Evolutionary conservation across 495 filamentous ascomycete genomes (phyloP).

Genomic region (Penicillium manginii): DNA sequence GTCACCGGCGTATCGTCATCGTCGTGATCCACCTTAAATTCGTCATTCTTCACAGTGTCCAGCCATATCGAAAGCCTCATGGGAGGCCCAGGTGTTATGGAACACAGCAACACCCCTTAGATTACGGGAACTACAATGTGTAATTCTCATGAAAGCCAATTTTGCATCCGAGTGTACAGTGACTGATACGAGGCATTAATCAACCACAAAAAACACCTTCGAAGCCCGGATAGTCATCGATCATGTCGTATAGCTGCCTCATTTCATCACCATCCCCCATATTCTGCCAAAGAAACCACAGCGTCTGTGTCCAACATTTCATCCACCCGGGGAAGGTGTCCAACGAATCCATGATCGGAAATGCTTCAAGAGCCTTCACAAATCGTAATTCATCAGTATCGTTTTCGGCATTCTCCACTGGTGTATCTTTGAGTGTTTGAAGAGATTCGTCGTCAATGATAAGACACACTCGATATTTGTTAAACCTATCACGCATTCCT

Average conservation of each 20-base stretch:
- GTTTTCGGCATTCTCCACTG: conserved; percentile 10
- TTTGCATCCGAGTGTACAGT: no score
- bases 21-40: no score
- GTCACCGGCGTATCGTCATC: no score
- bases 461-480: conserved; percentile 17
- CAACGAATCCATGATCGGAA: conserved; percentile 16
- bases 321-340: conserved; percentile 24
- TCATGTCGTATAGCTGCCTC: conserved; percentile 3
- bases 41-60: no score
- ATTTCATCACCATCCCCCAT: conserved; percentile 17
- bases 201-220: background rate
- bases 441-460: conserved; percentile 21
- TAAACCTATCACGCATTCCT: conserved; percentile 14
- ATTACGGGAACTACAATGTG: no score
- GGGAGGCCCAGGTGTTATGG: no score
- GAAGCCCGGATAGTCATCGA: conserved; percentile 6
- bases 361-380: conserved; percentile 27
- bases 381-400: conserved; percentile 10
- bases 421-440: conserved; percentile 13
- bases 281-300: conserved; percentile 18
- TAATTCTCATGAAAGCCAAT: no score
- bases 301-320: conserved; percentile 14
- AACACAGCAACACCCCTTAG: no score
- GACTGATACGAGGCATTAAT: conserved; percentile 2
- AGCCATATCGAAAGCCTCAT: no score